Conservation (phyloP, 2,329 filamentous ascomycete genomes). For the Harringtonia lauricola region DNA sequence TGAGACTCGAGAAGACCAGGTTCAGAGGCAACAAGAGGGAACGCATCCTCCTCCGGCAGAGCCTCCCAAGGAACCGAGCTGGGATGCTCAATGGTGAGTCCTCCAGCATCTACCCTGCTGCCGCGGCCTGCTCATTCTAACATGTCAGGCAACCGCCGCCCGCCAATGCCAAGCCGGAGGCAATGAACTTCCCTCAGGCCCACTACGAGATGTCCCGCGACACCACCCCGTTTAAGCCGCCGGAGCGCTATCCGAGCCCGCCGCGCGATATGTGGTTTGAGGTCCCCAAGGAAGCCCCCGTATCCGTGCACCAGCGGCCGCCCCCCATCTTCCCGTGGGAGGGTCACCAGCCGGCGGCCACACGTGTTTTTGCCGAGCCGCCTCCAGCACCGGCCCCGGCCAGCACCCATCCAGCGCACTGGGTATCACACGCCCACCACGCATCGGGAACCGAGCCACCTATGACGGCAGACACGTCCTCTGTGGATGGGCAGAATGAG, state of each 20-base stretch:
- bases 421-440: conserved; percentile 6
- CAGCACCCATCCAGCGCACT: too few species aligned
- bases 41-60: conserved; percentile 25
- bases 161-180: conserved; percentile 66
- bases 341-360: conserved; percentile 45
- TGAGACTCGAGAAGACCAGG: conserved; percentile 34
- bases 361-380: conserved; percentile 52
- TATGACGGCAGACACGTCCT: conserved; percentile 22
- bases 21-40: conserved; percentile 17
- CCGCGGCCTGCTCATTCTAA: too few species aligned
- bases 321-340: conserved; percentile 90
- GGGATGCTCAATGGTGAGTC: conserved; percentile 44
- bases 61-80: conserved; percentile 23
- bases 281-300: conserved; percentile 54
- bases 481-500: conserved; percentile 26
- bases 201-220: conserved; percentile 79
- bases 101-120: too few species aligned
- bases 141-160: conserved; percentile 49
- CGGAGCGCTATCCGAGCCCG: conserved; percentile 67
- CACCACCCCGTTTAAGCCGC: conserved; percentile 63
- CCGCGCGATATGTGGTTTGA: conserved; percentile 85
- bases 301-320: conserved; percentile 41
- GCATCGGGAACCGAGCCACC: conserved; percentile 21
- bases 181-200: conserved; percentile 65
- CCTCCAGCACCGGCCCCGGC: conserved; percentile 11